Percentiles rank a stretch among this genome's conserved stretches.
Evolutionary conservation across 2,329 filamentous ascomycete genomes (phyloP).

Genomic region (Neopestalotiopsis sp.): DNA sequence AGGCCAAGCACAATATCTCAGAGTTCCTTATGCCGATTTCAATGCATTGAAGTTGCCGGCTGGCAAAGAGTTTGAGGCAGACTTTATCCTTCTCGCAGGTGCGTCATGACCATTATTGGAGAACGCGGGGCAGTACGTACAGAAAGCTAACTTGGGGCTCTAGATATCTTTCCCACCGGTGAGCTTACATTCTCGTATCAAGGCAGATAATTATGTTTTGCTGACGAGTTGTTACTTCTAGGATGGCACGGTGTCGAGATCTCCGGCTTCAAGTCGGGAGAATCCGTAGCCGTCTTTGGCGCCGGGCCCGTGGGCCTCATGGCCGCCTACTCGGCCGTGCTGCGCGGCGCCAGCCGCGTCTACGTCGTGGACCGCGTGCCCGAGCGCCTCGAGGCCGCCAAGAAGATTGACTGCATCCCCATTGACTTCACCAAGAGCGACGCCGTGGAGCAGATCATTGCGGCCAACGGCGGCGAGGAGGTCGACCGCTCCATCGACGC

Average conservation of each 20-base stretch:
- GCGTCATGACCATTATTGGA: not conserved
- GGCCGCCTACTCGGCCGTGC: constrained; percentile 36
- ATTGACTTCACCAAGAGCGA: constrained; percentile 37
- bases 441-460: constrained; percentile 37
- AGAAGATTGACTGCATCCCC: constrained; percentile 38
- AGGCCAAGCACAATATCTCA: constrained; percentile 68
- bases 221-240: not conserved
- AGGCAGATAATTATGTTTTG: not conserved
- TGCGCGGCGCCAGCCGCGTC: constrained; percentile 38
- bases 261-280: constrained; percentile 53
- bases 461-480: constrained; percentile 24
- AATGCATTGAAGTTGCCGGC: constrained; percentile 67
- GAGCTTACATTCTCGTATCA: not conserved
- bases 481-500: constrained; percentile 32
- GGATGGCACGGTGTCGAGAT: constrained; percentile 61
- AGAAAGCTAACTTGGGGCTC: not conserved
- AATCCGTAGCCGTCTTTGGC: constrained; percentile 38
- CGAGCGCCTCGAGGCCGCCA: constrained; percentile 31
- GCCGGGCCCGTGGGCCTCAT: constrained; percentile 41
- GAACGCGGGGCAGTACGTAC: not conserved
- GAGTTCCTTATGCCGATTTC: constrained; percentile 71
- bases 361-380: constrained; percentile 38
- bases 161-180: constrained; percentile 50
- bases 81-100: constrained; percentile 57
- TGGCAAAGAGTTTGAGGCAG: constrained; percentile 65